Evolutionary conservation across 305 asterid genomes (phyloP).

Genomic region (Andrographis paniculata): DNA sequence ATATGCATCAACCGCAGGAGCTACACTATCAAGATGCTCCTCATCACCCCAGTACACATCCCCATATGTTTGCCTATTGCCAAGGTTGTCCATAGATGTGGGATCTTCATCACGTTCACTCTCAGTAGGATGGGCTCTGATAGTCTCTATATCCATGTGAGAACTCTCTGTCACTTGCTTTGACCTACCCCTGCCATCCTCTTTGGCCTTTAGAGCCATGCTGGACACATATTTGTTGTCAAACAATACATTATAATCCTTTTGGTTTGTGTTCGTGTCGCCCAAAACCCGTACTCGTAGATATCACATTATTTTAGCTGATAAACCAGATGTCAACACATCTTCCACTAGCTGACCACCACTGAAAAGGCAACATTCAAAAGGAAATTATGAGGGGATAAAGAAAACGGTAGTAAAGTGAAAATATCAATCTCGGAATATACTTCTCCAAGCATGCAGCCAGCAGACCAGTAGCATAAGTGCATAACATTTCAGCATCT

Average conservation of each 20-base stretch:
- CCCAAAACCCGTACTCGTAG: conserved; percentile 78
- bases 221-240: conserved; percentile 47
- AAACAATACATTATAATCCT: conserved; percentile 40
- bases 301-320: conserved; percentile 87
- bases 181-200: conserved; percentile 62
- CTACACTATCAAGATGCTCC: conserved; percentile 42
- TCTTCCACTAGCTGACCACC: conserved; percentile 94
- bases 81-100: conserved; percentile 32
- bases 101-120: conserved; percentile 35
- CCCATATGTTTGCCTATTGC: conserved; percentile 34
- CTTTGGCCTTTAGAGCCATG: conserved; percentile 47
- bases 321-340: conserved; percentile 82
- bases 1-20: conserved; percentile 37
- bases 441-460: conserved; percentile 83
- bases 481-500: conserved; percentile 76
- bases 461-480: conserved; percentile 87
- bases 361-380: conserved; percentile 33
- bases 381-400: conserved; percentile 1
- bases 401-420: conserved; percentile 1
- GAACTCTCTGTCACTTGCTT: conserved; percentile 51
- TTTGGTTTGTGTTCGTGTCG: conserved; percentile 55
- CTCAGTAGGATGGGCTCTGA: conserved; percentile 29
- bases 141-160: conserved; percentile 38
- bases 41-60: conserved; percentile 64
- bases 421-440: conserved; percentile 13